phyloP scores from a whole-genome alignment of 192 early-diverging fungal genomes.

The Linnemannia schmuckeri region DNA sequence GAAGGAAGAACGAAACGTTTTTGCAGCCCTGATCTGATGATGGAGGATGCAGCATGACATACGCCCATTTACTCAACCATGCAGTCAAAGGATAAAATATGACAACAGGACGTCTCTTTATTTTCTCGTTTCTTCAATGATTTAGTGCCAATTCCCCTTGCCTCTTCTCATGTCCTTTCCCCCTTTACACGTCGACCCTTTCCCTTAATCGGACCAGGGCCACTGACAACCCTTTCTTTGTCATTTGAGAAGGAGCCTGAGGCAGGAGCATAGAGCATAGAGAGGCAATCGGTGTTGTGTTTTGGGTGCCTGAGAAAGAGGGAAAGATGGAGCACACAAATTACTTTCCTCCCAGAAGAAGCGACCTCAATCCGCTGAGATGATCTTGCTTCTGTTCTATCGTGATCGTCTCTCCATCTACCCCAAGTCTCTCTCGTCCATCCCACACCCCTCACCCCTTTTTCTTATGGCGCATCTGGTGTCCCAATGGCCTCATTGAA shows the following conservation, averaged over 20 bases:
- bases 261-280: neutral
- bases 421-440: too few relatives aligned
- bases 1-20: neutral
- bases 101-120: neutral
- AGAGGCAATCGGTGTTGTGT: neutral
- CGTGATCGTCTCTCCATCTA: neutral
- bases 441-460: neutral
- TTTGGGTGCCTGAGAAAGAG: neutral
- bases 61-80: neutral
- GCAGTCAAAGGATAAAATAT: constrained; percentile 3
- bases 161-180: neutral
- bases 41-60: constrained; percentile 2
- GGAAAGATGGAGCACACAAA: neutral
- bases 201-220: neutral
- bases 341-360: neutral
- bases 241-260: neutral
- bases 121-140: neutral
- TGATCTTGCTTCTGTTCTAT: neutral
- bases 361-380: neutral
- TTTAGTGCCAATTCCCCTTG: neutral
- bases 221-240: neutral
- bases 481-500: neutral
- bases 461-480: neutral
- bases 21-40: neutral
- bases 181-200: neutral